Base-by-base conservation (phyloP, 257 asterid species). In the Eustoma russellianum region DNA sequence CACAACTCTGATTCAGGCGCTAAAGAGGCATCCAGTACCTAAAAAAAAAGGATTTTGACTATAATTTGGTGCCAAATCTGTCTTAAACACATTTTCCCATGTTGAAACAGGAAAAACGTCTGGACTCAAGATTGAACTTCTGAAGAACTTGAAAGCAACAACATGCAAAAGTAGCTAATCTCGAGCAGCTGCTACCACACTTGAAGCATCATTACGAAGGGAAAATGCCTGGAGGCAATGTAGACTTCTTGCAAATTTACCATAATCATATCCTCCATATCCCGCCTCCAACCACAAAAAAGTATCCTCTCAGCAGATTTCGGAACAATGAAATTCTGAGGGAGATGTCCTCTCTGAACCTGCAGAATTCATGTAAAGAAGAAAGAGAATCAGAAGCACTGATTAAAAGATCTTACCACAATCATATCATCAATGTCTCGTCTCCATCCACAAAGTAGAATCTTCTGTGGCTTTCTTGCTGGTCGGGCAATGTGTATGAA, bases 381-480 rank as follows among this genome's bases (percentile, higher is more conserved):
- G 66, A 80, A 72, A 69, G 75, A 57, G 67, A 82, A 79, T 87
- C 76, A 83, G 96, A 84, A 72, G 85, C 77, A 73, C 72, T 66
- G 57, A 68, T 68, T 48, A 52, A 77, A 62, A 62, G 73, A 79
- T 71, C 89, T 87, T 80, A 87, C 96, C 96, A 83, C 93, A 87
- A 87, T 82, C 96, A 87, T 84, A 84, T 87, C 96, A 87, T 84
- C 93, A 79, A 82, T 74, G 88, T 87, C 94, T 72, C 90, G 78
- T 72, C 94, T 78, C 94, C n/a, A 87, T 87, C 94, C 96, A 82
- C 87, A 77, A 65, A 87, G 93, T 81, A 87, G 93, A 74, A 84
- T 81, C 94, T 84, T 87, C 93, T 81, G 93, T 72, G 94, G 80
- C 89, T 65, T 76, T 82, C 81, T 84, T 76, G 82, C 80, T 68